A percentile compares a stretch with the other conserved stretches of the same genome.
phyloP scores from a whole-genome alignment of 371 early-diverging fungal genomes.

The Conidiobolus incongruus region DNA sequence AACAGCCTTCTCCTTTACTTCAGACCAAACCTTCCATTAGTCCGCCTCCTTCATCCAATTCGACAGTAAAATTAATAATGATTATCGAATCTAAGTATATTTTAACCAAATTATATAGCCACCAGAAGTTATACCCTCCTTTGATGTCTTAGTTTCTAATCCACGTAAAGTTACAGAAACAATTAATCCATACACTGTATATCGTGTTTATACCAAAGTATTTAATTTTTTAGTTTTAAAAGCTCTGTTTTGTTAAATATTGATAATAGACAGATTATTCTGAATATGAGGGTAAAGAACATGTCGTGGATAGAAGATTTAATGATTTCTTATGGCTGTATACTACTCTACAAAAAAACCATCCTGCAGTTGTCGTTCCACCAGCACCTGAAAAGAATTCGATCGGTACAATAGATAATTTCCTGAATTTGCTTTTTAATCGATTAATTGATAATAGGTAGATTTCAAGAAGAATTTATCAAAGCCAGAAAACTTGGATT shows the following conservation, averaged over 20 bases:
- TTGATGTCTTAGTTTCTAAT: constrained; percentile 58
- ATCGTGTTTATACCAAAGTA: constrained; percentile 69
- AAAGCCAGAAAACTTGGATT: constrained; percentile 65
- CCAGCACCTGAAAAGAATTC: constrained; percentile 89
- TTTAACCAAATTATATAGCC: no score
- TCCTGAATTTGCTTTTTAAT: background rate
- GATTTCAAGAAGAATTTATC: constrained; percentile 90
- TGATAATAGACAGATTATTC: no score
- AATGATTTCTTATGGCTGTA: constrained; percentile 89
- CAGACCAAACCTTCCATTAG: no score
- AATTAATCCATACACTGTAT: constrained; percentile 63
- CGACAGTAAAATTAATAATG: no score
- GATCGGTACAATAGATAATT: constrained; percentile 19
- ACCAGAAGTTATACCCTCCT: constrained; percentile 28
- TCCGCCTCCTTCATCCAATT: no score
- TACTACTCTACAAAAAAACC: constrained; percentile 46
- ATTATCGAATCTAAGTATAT: no score
- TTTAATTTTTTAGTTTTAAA: background rate
- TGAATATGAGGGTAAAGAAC: no score
- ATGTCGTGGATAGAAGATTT: constrained; percentile 76
- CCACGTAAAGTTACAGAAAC: constrained; percentile 80
- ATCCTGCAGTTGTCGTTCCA: constrained; percentile 82
- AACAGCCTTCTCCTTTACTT: no score
- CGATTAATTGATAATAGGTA: constrained; percentile 18
- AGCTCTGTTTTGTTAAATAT: no score